Percentiles rank a stretch among this genome's conserved stretches.
Conservation (phyloP, 2,329 filamentous ascomycete genomes). For the Madurella mycetomatis region DNA sequence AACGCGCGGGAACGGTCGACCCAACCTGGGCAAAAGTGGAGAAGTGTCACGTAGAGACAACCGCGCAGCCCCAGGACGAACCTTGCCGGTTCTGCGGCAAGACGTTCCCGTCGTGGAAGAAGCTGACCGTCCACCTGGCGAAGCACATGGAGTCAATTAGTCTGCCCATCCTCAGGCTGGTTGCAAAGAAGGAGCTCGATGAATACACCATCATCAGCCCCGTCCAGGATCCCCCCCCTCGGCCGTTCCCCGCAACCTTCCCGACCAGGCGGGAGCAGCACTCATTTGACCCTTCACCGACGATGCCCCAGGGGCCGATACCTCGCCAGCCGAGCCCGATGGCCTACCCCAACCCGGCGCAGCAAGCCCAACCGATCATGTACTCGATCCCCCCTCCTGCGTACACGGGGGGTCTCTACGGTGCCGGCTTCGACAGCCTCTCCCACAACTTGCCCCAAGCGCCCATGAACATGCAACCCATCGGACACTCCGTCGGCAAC, state of each 20-base stretch:
- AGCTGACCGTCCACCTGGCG: slow-evolving; percentile 85
- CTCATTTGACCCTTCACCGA: slow-evolving; percentile 21
- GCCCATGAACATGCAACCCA: slow-evolving; percentile 13
- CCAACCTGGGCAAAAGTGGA: slow-evolving; percentile 75
- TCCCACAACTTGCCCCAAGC: slow-evolving; percentile 9
- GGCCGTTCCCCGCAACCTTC: slow-evolving; percentile 33
- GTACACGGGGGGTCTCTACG: slow-evolving; percentile 20
- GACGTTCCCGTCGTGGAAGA: slow-evolving; percentile 81
- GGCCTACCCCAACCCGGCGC: slow-evolving; percentile 16
- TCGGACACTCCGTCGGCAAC: slow-evolving; percentile 9
- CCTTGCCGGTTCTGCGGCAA: slow-evolving; percentile 85
- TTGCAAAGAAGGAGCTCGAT: slow-evolving; percentile 43
- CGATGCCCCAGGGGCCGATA: slow-evolving; percentile 16
- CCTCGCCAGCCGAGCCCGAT: slow-evolving; percentile 14
- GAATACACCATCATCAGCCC: slow-evolving; percentile 65
- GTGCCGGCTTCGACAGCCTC: slow-evolving; percentile 16
- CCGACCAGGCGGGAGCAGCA: slow-evolving; percentile 31
- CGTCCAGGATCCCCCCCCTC: slow-evolving; percentile 52
- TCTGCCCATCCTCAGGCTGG: slow-evolving; percentile 67
- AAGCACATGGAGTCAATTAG: slow-evolving; percentile 94
- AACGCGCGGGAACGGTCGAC: slow-evolving; percentile 54
- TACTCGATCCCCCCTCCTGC: slow-evolving; percentile 15
- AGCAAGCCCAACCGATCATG: slow-evolving; percentile 14
- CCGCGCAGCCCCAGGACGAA: slow-evolving; percentile 63
- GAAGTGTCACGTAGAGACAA: slow-evolving; percentile 67